phyloP scores from a whole-genome alignment of 495 filamentous ascomycete genomes.

The Hypoxylon fragiforme region DNA sequence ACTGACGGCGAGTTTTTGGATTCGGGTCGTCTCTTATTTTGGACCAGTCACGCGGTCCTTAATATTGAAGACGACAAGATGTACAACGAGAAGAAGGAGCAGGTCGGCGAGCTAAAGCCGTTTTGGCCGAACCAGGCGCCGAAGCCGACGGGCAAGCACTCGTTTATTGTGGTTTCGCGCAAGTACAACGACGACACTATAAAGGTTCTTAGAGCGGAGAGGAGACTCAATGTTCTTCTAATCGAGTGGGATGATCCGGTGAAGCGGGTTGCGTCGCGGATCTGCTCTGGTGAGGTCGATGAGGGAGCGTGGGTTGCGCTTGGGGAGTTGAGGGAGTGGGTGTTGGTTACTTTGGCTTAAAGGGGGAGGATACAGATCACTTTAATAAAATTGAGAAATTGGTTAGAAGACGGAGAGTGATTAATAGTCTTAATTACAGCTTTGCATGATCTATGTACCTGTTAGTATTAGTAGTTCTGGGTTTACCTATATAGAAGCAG shows the following conservation, averaged over 20 bases:
- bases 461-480: too few species aligned
- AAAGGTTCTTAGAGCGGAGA: constrained; percentile 12
- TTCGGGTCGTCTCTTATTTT: constrained; percentile 20
- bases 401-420: too few species aligned
- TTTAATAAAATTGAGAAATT: too few species aligned
- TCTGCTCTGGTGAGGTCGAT: background rate
- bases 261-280: constrained; percentile 7
- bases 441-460: too few species aligned
- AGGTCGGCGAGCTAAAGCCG: constrained; percentile 2
- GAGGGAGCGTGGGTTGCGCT: constrained; percentile 16
- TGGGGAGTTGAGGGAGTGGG: constrained; percentile 9
- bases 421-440: too few species aligned
- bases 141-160: constrained; percentile 5
- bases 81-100: constrained; percentile 6
- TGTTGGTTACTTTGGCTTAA: constrained; percentile 11
- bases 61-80: constrained; percentile 7
- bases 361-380: background rate
- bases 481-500: too few species aligned
- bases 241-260: constrained; percentile 14
- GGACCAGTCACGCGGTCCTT: constrained; percentile 21
- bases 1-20: constrained; percentile 13
- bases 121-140: background rate
- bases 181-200: constrained; percentile 8
- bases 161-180: constrained; percentile 15
- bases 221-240: constrained; percentile 2